Percentiles rank a stretch among this genome's conserved stretches.
phyloP scores from a whole-genome alignment of 805 yeast species.

The Wickerhamomyces strasburgensis region DNA sequence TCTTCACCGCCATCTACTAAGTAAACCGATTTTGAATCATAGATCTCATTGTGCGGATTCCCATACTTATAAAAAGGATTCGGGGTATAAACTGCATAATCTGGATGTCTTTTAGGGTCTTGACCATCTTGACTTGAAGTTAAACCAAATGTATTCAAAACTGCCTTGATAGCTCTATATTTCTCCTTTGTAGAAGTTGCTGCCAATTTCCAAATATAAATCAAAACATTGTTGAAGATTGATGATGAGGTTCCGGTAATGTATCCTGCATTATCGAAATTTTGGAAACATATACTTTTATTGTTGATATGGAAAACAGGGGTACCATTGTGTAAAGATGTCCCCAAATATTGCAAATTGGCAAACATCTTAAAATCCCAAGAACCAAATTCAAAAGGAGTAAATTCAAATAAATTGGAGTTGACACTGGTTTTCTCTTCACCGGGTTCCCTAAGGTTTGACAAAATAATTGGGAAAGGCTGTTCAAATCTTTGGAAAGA shows the following conservation, averaged over 20 bases:
- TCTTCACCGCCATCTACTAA: conserved; percentile 82
- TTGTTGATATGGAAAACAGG: conserved; percentile 27
- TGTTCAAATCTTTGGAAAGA: conserved; percentile 35
- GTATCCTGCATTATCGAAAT: conserved; percentile 56
- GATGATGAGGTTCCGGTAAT: conserved; percentile 63
- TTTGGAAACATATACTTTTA: conserved; percentile 39
- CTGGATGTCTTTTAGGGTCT: conserved; percentile 39
- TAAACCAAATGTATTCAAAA: conserved; percentile 41
- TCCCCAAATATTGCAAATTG: conserved; percentile 49
- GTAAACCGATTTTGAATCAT: conserved; percentile 29
- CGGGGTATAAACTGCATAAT: conserved; percentile 56
- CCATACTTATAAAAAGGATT: conserved; percentile 49
- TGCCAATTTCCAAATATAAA: conserved; percentile 37
- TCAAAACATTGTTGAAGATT: conserved; percentile 45
- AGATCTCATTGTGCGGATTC: conserved; percentile 18
- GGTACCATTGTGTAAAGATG: conserved; percentile 39
- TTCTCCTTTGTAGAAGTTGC: conserved; percentile 27
- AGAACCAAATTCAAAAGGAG: conserved; percentile 64
- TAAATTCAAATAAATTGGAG: conserved; percentile 52
- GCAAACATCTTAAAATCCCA: conserved; percentile 55
- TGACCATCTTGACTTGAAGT: conserved; percentile 30
- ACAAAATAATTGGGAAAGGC: conserved; percentile 47
- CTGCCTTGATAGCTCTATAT: conserved; percentile 31
- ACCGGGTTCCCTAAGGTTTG: conserved; percentile 36
- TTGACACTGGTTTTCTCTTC: conserved; percentile 26